A percentile compares a stretch with the other conserved stretches of the same genome.
Conservation (phyloP, 768 basidiomycete species). For the Leucocoprinus sp. region DNA sequence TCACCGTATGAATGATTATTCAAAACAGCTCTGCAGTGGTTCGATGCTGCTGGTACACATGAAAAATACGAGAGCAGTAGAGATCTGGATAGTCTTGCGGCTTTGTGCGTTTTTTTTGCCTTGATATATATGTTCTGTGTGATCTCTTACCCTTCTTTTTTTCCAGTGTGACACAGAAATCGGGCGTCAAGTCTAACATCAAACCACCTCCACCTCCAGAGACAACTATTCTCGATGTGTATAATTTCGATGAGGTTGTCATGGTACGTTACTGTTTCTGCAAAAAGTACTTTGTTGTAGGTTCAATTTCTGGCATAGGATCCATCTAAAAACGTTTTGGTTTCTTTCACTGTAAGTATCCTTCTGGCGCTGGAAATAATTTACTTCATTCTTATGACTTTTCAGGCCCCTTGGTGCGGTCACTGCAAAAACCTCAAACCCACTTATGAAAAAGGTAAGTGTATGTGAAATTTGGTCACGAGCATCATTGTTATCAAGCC, state of each 20-base stretch:
- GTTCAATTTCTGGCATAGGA: slow-evolving; percentile 32
- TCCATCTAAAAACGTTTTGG: slow-evolving; percentile 71
- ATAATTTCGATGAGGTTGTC: slow-evolving; percentile 72
- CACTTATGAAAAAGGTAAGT: slow-evolving; percentile 65
- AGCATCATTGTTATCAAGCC: too few species aligned
- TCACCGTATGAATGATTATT: too few species aligned
- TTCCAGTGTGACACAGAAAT: slow-evolving; percentile 60
- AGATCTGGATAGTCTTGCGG: slow-evolving; percentile 68
- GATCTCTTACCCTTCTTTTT: neutral
- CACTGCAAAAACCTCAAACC: slow-evolving; percentile 94
- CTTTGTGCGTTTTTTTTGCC: slow-evolving; percentile 48
- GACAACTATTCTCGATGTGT: slow-evolving; percentile 55
- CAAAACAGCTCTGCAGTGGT: slow-evolving; percentile 92
- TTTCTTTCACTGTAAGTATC: slow-evolving; percentile 63
- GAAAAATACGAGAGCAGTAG: slow-evolving; percentile 72
- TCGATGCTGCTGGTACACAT: slow-evolving; percentile 56
- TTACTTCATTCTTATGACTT: slow-evolving; percentile 8
- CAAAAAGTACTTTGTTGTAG: neutral
- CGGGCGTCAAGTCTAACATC: slow-evolving; percentile 81
- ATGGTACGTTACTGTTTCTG: slow-evolving; percentile 31
- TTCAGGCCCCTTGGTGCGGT: slow-evolving; percentile 75
- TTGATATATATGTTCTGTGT: neutral
- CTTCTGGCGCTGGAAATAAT: slow-evolving; percentile 5
- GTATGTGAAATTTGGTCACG: neutral
- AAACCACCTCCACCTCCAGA: slow-evolving; percentile 76